A percentile compares a stretch with the other conserved stretches of the same genome.
phyloP scores from a whole-genome alignment of 768 basidiomycete genomes.

The Dioszegia aurantiaca region DNA sequence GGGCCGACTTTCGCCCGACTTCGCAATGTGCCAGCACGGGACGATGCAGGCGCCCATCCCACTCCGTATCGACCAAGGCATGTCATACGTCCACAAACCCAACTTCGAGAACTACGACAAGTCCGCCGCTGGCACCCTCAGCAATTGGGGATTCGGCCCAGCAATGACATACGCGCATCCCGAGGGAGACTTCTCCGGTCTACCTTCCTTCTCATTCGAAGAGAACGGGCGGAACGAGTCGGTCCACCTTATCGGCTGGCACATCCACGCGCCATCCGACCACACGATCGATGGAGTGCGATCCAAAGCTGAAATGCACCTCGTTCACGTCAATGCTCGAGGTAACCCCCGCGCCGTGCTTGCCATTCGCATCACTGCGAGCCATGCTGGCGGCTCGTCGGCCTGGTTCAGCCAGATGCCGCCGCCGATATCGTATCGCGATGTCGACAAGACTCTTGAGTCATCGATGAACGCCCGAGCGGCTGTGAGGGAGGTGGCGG shows the following conservation, averaged over 20 bases:
- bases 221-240: conserved; percentile 29
- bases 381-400: conserved; percentile 18
- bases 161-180: conserved; percentile 25
- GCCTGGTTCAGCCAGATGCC: conserved; percentile 19
- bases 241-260: conserved; percentile 29
- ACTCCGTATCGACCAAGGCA: conserved; percentile 23
- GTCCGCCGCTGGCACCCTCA: conserved; percentile 14
- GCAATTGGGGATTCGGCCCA: conserved; percentile 33
- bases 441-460: conserved; percentile 12
- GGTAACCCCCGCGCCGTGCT: conserved; percentile 23
- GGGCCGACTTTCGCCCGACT: conserved; percentile 23
- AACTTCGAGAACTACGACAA: conserved; percentile 16
- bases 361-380: conserved; percentile 24
- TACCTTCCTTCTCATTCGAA: conserved; percentile 30
- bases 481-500: conserved; percentile 18
- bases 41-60: conserved; percentile 29
- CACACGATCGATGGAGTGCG: conserved; percentile 23
- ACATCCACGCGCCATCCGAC: conserved; percentile 28
- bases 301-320: conserved; percentile 28
- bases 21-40: conserved; percentile 21
- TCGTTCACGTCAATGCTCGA: conserved; percentile 20
- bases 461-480: conserved; percentile 6
- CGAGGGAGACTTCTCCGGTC: conserved; percentile 22
- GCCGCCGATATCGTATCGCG: conserved; percentile 16
- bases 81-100: conserved; percentile 17